Base-by-base conservation (phyloP, 2,329 filamentous ascomycete species). In the Phaeosphaeria sp. region DNA sequence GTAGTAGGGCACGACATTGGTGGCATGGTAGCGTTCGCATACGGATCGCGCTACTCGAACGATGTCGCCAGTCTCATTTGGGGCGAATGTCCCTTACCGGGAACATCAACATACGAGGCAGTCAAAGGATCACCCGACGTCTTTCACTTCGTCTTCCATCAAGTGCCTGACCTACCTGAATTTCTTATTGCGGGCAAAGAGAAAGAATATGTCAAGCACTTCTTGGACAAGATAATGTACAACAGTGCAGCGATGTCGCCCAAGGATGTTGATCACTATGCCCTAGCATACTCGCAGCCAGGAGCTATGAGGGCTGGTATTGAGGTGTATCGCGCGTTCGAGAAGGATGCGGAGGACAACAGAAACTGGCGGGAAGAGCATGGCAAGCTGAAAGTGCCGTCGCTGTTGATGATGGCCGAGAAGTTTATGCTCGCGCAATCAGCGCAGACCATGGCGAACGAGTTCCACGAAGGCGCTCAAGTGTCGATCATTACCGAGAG, bases 1-100 rank as follows among this genome's bases (percentile, higher is more conserved):
- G 63, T 82, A 3, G 75, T 83, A 0, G 80, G 81, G 9, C 79
- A 83, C 51, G 81, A 83, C 53, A 82, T 83, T 20, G 79, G 80
- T 17, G 80, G 79, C 43, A 82, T 82, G 79, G 75, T 83, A 24
- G 78, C 79, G 0, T 78, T 78, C 56, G 75, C 78, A 4, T 80
- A 80, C 56, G 79, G 76, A 4, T 63, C 70, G 1, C 73, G 70
- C 1, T 78, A 77, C 45, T 69, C 79, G 0, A 62, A 73, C 1
- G 58, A 71, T 36, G 71, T 75, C 0, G 70, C 69, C 1, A 78
- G 71, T 48, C 71, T 81, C 17, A 75, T 67, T 13, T 80, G 77
- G 77, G 79, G 78, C 15, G 79, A 82, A 61, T 80, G 77, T 55
- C 78, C 78, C 1, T 67, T 82, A 1, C 79, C 80, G 0, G 72